Conservation (phyloP, 805 yeast species). For the Saccharomycopsis guyanensis region DNA sequence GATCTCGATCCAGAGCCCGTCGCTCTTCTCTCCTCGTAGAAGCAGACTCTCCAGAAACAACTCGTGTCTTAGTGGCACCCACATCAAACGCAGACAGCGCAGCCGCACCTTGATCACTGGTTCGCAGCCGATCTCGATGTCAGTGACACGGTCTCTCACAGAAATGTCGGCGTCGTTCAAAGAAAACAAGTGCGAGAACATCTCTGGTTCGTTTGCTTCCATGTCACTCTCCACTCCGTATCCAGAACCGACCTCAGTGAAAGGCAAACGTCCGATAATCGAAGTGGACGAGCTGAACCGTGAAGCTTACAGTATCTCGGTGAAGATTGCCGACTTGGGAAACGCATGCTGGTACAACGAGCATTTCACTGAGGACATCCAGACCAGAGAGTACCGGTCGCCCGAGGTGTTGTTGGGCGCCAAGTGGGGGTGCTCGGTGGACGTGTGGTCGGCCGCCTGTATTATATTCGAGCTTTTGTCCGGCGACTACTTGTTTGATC, state of each 20-base stretch:
- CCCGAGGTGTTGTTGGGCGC: conserved; percentile 56
- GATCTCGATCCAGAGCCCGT: not conserved
- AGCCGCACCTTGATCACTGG: conserved; percentile 55
- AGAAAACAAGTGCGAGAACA: not conserved
- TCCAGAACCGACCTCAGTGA: not conserved
- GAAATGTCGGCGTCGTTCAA: not conserved
- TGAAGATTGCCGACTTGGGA: conserved; percentile 61
- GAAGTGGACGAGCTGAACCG: conserved; percentile 6
- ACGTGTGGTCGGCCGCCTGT: conserved; percentile 55
- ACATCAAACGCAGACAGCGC: conserved; percentile 5
- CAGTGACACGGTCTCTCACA: conserved; percentile 38
- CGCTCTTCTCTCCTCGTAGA: conserved; percentile 1
- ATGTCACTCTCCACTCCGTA: conserved; percentile 4
- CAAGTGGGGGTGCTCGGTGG: conserved; percentile 57
- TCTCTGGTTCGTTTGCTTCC: conserved; percentile 16
- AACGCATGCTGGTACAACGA: conserved; percentile 59
- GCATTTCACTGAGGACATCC: conserved; percentile 62
- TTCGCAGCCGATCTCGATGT: conserved; percentile 89
- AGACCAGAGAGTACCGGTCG: conserved; percentile 59
- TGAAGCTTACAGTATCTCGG: conserved; percentile 3
- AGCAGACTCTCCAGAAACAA: not conserved
- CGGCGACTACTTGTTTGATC: conserved; percentile 56
- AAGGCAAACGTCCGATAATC: not conserved
- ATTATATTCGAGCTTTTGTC: conserved; percentile 51
- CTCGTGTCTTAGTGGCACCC: not conserved